Base-by-base conservation (phyloP, 2,329 filamentous ascomycete genomes). In the Stagonosporopsis rhizophila region DNA sequence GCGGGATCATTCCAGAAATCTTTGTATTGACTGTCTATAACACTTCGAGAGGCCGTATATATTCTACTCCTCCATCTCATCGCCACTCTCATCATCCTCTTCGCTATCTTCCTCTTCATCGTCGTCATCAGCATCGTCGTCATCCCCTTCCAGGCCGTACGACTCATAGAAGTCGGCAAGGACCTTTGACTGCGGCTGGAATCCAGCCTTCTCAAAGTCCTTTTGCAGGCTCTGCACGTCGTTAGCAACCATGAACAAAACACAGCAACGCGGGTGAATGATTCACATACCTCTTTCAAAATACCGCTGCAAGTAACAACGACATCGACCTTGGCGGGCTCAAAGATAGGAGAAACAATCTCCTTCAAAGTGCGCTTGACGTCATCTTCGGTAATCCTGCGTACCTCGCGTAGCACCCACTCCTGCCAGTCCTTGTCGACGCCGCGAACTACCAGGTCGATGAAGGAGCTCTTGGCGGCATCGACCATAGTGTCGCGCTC, bases 301-400 rank as follows among this genome's bases (percentile, higher is more conserved):
- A 92, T 85, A 15, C 89, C 89, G 19, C 92, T 90, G 73, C 94
- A 97, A 7, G 94, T 96, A 47, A 97, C 84, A 3, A 97, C 87
- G 48, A 97, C 80, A 72, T 98, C 96, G 61, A 92, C 88, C 73
- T 84, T 91, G 19, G 88, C 86, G 0, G 93, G 87, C 62, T 87
- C 83, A 74, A 99, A 98, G 32, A 95, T 82, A 0, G 90, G 89
- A 66, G 96, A 72, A 27, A 99, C 82, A 48, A 94, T 83, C 17
- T 91, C 87, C 48, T 80, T 84, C 79, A 99, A 86, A 2, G 86
- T 90, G 22, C 81, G 80, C 74, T 86, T 89, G 62, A 98, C 89
- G 69, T 97, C 86, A 12, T 93, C 88, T 2, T 87, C 84, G 0
- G 82, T 88, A 6, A 97, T 91, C 39, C 85, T 84, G 41, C 92